A percentile compares a stretch with the other conserved stretches of the same genome.
phyloP scores from a whole-genome alignment of 2,329 filamentous ascomycete genomes.

The Tolypocladium inflatum region DNA sequence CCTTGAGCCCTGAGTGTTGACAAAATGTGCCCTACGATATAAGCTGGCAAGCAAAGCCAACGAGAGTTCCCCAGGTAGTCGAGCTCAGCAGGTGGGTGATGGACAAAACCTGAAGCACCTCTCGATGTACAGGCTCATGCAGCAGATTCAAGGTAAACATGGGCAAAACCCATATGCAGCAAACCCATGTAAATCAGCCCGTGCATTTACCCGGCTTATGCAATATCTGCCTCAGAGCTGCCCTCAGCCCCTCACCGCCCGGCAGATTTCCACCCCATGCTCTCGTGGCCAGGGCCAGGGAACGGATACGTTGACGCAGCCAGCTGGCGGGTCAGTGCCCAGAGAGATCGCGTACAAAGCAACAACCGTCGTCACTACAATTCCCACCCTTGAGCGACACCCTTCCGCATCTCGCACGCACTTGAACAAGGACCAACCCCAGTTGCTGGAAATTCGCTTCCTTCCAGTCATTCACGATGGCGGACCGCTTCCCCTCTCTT shows the following conservation, averaged over 20 bases:
- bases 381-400: not conserved
- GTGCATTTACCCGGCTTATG: not conserved
- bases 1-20: not conserved
- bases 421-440: not conserved
- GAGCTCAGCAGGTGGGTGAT: not conserved
- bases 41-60: not conserved
- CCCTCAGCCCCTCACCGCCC: constrained; percentile 18
- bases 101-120: not conserved
- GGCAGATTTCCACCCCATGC: constrained; percentile 22
- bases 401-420: not conserved
- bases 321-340: not conserved
- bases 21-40: not conserved
- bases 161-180: not conserved
- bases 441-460: not conserved
- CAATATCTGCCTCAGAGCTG: not conserved
- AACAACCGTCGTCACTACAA: not conserved
- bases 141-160: not conserved
- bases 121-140: not conserved
- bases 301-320: constrained; percentile 4
- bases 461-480: constrained; percentile 41
- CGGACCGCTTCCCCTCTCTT: constrained; percentile 68
- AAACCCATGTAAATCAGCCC: not conserved
- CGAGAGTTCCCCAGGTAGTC: not conserved
- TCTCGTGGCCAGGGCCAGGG: constrained; percentile 1
- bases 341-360: not conserved